Conservation (phyloP, 2,329 filamentous ascomycete genomes). For the Orbilia quercus region DNA sequence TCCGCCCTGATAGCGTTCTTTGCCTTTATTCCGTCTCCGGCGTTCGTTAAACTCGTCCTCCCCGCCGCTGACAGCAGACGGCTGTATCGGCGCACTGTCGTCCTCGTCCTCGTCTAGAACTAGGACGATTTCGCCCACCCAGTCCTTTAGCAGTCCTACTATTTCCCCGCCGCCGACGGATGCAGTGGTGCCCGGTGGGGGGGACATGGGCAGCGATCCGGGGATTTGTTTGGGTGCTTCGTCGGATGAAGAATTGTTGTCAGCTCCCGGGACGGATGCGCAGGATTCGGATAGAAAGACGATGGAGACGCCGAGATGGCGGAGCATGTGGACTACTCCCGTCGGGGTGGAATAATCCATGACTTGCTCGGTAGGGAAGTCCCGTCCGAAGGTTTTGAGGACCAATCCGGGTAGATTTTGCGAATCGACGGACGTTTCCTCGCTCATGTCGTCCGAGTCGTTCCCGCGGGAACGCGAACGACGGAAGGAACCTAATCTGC, state of each 20-base stretch:
- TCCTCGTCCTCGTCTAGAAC: slow-evolving; percentile 50
- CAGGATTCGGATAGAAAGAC: slow-evolving; percentile 54
- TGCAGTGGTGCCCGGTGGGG: slow-evolving; percentile 22
- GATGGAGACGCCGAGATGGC: slow-evolving; percentile 38
- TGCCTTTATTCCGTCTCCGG: slow-evolving; percentile 33
- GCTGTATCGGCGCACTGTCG: slow-evolving; percentile 42
- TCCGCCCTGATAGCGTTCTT: slow-evolving; percentile 26
- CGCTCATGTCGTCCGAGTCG: slow-evolving; percentile 37
- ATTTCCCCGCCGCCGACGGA: slow-evolving; percentile 45
- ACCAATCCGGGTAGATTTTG: slow-evolving; percentile 40
- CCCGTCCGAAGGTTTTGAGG: slow-evolving; percentile 48
- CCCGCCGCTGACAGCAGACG: slow-evolving; percentile 49
- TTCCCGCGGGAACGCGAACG: slow-evolving; percentile 16
- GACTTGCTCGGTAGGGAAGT: slow-evolving; percentile 50
- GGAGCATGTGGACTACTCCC: slow-evolving; percentile 51
- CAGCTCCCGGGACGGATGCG: slow-evolving; percentile 29
- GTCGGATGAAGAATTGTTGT: slow-evolving; percentile 37
- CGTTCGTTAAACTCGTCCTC: slow-evolving; percentile 43
- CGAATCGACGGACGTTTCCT: slow-evolving; percentile 50
- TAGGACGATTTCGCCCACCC: slow-evolving; percentile 49
- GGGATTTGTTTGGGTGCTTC: slow-evolving; percentile 29
- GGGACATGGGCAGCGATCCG: slow-evolving; percentile 40
- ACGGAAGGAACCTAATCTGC: slow-evolving; percentile 41
- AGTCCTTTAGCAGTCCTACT: slow-evolving; percentile 38
- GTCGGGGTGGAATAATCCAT: slow-evolving; percentile 52